Base-by-base conservation (phyloP, 108 stramenopile genomes). In the Skeletonema menzelii region DNA sequence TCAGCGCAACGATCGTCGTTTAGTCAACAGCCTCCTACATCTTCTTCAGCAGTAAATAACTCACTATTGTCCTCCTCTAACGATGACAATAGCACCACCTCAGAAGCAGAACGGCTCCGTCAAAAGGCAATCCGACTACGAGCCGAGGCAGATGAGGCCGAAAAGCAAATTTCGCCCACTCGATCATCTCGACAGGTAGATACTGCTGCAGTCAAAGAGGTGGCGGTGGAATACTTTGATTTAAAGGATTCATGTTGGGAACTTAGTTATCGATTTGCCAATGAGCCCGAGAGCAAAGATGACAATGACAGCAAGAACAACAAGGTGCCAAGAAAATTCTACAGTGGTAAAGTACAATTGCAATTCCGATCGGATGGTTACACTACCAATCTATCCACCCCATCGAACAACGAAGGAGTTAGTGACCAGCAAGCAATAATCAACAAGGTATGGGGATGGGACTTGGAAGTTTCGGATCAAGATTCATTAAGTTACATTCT, bases 381-480 rank as follows among this genome's bases (percentile, higher is more conserved):
- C 73, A 83, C 85, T 8, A 58, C 70, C 26, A 59, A 84, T 30
- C 24, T 71, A 47, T 47, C 46, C 19, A 8, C 24, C 8, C 8
- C 5, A 10, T 27, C 11, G 1, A 22, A 28, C 2, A 12, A 28
- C 14, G 20, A 46, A 24, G 15, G 13, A 8, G n/a, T 3, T 12
- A 22, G 31, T 26, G 27, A 37, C 37, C 20, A 27, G 2, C 14
- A 35, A 27, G 8, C 53, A 61, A 20, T 20, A 13, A 82, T 89
- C 42, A 14, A 44, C 34, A 90, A 90, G 44, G 62, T 84, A 0
- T 90, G 88, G 88, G 88, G 88, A 11, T 90, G 88, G 88, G 88
- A 90, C 53, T 28, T 73, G 14, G 88, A 90, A 71, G 65, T 38
- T 8, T 84, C 85, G 46, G 69, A 44, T 38, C 76, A 85, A 46